Percentiles rank a stretch among this genome's conserved stretches.
These are phyloP conservation scores for Cercospora sp. DNA, from an alignment of 2,329 filamentous ascomycete genomes.

Conservation along the genomic window DNA sequence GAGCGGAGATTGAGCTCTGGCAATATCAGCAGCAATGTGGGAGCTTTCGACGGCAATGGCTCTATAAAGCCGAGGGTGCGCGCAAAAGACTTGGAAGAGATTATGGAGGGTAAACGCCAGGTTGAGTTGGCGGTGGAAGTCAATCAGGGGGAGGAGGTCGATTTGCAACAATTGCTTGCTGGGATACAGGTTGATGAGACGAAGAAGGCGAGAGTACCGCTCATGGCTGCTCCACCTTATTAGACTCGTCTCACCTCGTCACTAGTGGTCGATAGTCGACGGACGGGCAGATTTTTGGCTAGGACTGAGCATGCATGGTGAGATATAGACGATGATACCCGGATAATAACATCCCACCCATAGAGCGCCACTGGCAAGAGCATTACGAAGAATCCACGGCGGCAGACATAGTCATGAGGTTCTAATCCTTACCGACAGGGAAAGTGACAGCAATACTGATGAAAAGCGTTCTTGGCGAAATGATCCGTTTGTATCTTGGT, in stretches of 20 bases:
- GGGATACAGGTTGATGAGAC: conserved; percentile 17
- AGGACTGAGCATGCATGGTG: background rate
- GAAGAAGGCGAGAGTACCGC: conserved; percentile 13
- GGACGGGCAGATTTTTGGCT: background rate
- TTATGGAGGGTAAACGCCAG: conserved; percentile 26
- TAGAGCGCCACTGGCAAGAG: background rate
- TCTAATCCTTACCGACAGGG: background rate
- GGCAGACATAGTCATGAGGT: background rate
- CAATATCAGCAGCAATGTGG: conserved; percentile 21
- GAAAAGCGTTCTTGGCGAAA: background rate
- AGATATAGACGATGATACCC: background rate
- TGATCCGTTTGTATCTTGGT: background rate
- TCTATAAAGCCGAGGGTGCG: conserved; percentile 18
- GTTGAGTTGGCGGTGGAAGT: conserved; percentile 15
- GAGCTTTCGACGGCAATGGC: conserved; percentile 3
- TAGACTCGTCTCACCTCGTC: background rate
- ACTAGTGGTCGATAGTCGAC: background rate
- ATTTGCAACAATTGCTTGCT: conserved; percentile 18
- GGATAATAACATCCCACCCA: background rate
- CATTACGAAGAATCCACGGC: background rate
- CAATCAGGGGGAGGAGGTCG: conserved; percentile 1
- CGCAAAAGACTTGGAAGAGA: conserved; percentile 27
- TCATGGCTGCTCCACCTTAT: conserved; percentile 22
- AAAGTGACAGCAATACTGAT: background rate
- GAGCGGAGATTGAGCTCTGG: conserved; percentile 26